Evolutionary conservation across 179 eudicot genomes (phyloP).

Genomic region (Spergularia azorica): DNA sequence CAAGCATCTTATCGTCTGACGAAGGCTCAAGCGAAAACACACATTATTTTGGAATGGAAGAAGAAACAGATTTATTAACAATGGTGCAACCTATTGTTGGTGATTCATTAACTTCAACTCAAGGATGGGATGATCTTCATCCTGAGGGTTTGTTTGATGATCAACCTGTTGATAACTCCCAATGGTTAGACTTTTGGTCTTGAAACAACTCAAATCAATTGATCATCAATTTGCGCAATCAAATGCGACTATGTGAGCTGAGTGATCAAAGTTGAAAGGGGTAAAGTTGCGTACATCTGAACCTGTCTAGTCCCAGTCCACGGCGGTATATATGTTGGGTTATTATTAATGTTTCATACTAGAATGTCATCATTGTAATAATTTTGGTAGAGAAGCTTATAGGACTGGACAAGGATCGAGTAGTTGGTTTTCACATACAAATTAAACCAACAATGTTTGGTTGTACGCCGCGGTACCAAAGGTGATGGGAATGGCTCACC

Average conservation of each 20-base stretch:
- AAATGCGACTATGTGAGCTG: no score
- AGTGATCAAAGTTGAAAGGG: not conserved
- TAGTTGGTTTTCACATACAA: no score
- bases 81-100: constrained; percentile 44
- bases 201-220: not conserved
- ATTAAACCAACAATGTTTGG: no score
- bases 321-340: not conserved
- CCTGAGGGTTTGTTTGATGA: constrained; percentile 45
- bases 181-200: constrained; percentile 46
- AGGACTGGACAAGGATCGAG: not conserved
- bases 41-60: constrained; percentile 44
- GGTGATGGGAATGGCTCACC: not conserved
- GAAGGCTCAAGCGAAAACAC: constrained; percentile 38
- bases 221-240: no score
- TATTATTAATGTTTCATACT: not conserved
- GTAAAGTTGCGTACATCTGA: constrained; percentile 3
- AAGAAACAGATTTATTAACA: constrained; percentile 35
- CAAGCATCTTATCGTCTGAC: constrained; percentile 37
- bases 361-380: not conserved
- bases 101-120: constrained; percentile 40
- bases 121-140: constrained; percentile 48
- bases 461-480: not conserved
- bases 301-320: not conserved
- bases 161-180: constrained; percentile 41
- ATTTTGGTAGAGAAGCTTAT: constrained; percentile 10